Evolutionary conservation across 31 red algal genomes (phyloP).

Genomic region (Bonnemaisonia californica): DNA sequence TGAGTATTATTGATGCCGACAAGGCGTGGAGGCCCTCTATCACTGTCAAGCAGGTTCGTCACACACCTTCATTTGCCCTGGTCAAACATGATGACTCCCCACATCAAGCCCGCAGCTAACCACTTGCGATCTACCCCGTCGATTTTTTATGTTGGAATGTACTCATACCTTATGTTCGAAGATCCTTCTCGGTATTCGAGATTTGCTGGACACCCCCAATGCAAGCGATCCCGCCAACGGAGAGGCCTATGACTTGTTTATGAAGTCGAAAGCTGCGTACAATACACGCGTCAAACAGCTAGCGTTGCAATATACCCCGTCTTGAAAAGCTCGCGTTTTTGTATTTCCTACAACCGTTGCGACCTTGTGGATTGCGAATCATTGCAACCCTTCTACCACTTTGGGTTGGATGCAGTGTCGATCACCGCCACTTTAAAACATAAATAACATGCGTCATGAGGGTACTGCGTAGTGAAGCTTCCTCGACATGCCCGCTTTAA

Average conservation of each 20-base stretch:
- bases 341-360: too few relatives aligned
- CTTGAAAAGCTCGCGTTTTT: not conserved
- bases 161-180: not conserved
- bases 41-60: conserved; percentile 87
- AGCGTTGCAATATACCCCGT: conserved; percentile 63
- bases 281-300: conserved; percentile 69
- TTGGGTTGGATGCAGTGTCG: too few relatives aligned
- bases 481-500: too few relatives aligned
- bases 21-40: conserved; percentile 95
- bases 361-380: too few relatives aligned
- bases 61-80: not conserved
- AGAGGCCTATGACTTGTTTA: conserved; percentile 83
- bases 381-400: too few relatives aligned
- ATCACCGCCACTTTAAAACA: too few relatives aligned
- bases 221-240: conserved; percentile 79
- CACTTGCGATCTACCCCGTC: not conserved
- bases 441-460: too few relatives aligned
- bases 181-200: conserved; percentile 93
- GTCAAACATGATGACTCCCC: not conserved
- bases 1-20: conserved; percentile 92
- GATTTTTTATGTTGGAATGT: not conserved
- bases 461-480: too few relatives aligned
- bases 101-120: too few relatives aligned
- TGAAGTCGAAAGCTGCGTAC: conserved; percentile 67
- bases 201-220: conserved; percentile 88